Base-by-base conservation (phyloP, 495 filamentous ascomycete species). In the Daldinia caldariorum region DNA sequence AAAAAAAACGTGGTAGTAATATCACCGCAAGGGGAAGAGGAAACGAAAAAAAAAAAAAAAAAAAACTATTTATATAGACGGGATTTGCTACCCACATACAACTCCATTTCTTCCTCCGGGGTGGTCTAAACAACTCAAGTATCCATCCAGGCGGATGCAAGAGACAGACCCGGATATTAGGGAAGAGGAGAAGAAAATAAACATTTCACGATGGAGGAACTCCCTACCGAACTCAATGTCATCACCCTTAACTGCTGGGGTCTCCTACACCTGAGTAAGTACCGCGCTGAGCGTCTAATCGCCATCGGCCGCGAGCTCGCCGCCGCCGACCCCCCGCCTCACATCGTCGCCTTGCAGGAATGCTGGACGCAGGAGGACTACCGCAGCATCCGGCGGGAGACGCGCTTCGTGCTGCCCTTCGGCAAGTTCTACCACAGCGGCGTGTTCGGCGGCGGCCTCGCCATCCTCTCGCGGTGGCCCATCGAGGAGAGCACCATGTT, bases 231-330 rank as follows among this genome's bases (percentile, higher is more conserved):
- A 58, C 88, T 97, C 73, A 89, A 89, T 63, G 82, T 97, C 60
- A 81, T 97, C 74, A 92, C 91, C 3, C 88, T 96, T 76, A 99
- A 99, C 78, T 96, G 92, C 87, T 97, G 95, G 94, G 95, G 95
- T 45, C 87, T 98, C 61, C 95, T 97, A 78, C 95, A 88, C 80
- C 83, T 97, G 70, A 87, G 93, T 66, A 90, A 89, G 72, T 84
- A 90, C 69, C 92, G 94, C 61, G 82, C 85, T 70, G 92, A 91
- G 75, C 93, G 95, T 37, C 86, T 97, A 51, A 76, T 83, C 10
- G 92, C 97, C 77, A 97, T 99, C 69, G 93, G 94, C 51, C 86
- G 87, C 51, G 87, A 88, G 58, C 85, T 97, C 34, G 89, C 91
- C 67, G 75, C 85, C 6, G 82, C 89, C 58, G 78, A 83, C 38